These are phyloP conservation scores for Castanopsis chinensis DNA, from an alignment of 306 rosid genomes.

Conservation along the genomic window DNA sequence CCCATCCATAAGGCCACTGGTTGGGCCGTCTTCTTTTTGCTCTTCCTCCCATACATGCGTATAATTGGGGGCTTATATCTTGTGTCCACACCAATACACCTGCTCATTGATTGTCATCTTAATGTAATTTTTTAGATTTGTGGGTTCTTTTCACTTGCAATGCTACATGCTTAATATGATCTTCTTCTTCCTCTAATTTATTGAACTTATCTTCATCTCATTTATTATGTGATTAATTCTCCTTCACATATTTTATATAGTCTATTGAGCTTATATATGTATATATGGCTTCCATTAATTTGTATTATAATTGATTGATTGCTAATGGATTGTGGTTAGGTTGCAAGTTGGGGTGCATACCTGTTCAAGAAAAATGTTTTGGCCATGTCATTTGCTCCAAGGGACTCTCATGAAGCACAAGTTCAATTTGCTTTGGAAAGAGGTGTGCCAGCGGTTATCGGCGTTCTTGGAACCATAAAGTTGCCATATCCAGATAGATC, in stretches of 20 bases:
- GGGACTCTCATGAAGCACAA: slow-evolving; percentile 91
- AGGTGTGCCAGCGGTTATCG: slow-evolving; percentile 85
- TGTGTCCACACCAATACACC: no score
- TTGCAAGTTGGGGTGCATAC: slow-evolving; percentile 88
- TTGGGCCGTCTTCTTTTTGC: no score
- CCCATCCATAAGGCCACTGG: no score
- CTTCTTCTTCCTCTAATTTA: neutral
- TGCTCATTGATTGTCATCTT: slow-evolving; percentile 1
- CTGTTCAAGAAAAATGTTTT: slow-evolving; percentile 64
- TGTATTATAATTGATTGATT: slow-evolving; percentile 16
- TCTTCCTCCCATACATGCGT: no score
- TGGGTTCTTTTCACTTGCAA: neutral
- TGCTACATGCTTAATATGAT: neutral
- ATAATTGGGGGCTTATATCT: no score
- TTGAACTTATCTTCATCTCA: neutral
- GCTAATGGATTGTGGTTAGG: slow-evolving; percentile 43
- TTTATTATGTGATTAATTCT: neutral
- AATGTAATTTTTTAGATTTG: neutral
- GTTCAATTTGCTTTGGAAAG: slow-evolving; percentile 92
- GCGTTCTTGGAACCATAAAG: slow-evolving; percentile 82
- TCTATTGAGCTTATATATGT: neutral
- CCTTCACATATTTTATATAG: neutral
- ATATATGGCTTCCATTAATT: neutral
- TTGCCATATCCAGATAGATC: slow-evolving; percentile 75
- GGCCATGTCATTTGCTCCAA: slow-evolving; percentile 77